Conservation (phyloP, 257 asterid genomes). For the Capsicum rhomboideum region DNA sequence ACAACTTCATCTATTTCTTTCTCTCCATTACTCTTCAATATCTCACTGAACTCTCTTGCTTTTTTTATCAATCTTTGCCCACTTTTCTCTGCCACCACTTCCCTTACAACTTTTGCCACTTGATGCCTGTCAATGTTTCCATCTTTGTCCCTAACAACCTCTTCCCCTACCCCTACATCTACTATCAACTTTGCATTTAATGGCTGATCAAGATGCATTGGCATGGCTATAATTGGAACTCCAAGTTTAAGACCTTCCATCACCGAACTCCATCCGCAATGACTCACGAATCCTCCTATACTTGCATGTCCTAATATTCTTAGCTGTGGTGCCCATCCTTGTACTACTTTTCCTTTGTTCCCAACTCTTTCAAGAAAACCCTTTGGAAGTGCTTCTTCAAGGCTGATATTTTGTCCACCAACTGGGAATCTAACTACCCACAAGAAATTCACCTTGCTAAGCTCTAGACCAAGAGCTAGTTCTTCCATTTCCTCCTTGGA, state of each 20-base stretch:
- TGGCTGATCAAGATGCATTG: slow-evolving; percentile 23
- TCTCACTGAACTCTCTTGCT: slow-evolving; percentile 4
- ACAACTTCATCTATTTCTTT: slow-evolving; percentile 11
- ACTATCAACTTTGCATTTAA: slow-evolving; percentile 16
- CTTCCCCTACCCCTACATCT: slow-evolving; percentile 15
- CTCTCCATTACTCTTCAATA: slow-evolving; percentile 5
- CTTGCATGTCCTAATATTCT: slow-evolving; percentile 13
- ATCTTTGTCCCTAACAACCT: slow-evolving; percentile 8
- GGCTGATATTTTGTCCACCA: background rate
- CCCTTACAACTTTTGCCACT: background rate
- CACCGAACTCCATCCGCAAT: slow-evolving; percentile 22
- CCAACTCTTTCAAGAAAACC: no score
- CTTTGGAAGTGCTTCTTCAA: slow-evolving; percentile 12
- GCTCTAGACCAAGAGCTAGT: slow-evolving; percentile 13
- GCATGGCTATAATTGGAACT: slow-evolving; percentile 18
- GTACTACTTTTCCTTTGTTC: no score
- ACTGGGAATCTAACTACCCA: slow-evolving; percentile 23
- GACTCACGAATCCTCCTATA: slow-evolving; percentile 16
- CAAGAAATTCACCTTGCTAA: slow-evolving; percentile 13
- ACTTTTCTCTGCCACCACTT: slow-evolving; percentile 17
- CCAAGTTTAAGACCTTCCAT: slow-evolving; percentile 18
- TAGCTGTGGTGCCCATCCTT: slow-evolving; percentile 23
- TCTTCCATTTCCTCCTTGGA: slow-evolving; percentile 7
- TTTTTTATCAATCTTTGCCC: slow-evolving; percentile 15
- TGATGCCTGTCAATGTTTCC: slow-evolving; percentile 10